These are phyloP conservation scores for Metarhizium guizhouense DNA, from an alignment of 2,329 filamentous ascomycete genomes.

Conservation along the genomic window DNA sequence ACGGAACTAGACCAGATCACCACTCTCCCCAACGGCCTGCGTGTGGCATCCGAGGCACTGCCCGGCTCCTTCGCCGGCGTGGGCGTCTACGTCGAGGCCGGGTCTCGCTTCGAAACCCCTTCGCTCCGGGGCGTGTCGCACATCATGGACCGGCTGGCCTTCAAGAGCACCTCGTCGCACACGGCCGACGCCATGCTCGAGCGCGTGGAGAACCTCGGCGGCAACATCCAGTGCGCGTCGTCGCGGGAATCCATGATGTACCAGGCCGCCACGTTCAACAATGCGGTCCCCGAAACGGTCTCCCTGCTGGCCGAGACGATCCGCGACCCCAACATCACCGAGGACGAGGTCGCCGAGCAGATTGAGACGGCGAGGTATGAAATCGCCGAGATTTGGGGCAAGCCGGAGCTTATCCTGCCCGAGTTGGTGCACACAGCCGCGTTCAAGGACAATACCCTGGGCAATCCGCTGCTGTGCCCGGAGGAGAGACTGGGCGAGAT, in stretches of 20 bases:
- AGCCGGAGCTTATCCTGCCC: conserved; percentile 89
- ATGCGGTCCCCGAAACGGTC: conserved; percentile 72
- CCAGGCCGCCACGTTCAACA: conserved; percentile 96
- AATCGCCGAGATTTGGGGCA: conserved; percentile 94
- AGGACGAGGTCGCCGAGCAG: conserved; percentile 79
- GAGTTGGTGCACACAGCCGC: conserved; percentile 93
- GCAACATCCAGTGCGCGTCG: conserved; percentile 94
- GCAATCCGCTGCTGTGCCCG: conserved; percentile 87
- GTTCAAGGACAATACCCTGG: conserved; percentile 91
- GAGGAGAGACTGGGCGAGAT: conserved; percentile 72
- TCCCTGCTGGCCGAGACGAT: conserved; percentile 89
- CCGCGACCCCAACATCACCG: conserved; percentile 72
- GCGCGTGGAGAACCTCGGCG: conserved; percentile 76
- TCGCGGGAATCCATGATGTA: conserved; percentile 97
- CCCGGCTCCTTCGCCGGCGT: conserved; percentile 92
- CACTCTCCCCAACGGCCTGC: conserved; percentile 82
- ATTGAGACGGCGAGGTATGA: conserved; percentile 90
- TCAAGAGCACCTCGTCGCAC: conserved; percentile 72
- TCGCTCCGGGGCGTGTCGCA: conserved; percentile 84
- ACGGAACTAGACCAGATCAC: conserved; percentile 82
- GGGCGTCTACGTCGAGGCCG: conserved; percentile 91
- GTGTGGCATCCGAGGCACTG: conserved; percentile 88
- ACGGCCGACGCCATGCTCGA: conserved; percentile 81
- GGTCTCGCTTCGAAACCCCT: conserved; percentile 85
- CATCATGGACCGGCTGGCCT: conserved; percentile 90